phyloP scores from a whole-genome alignment of 495 filamentous ascomycete species.

The Tetracladium marchalianum region DNA sequence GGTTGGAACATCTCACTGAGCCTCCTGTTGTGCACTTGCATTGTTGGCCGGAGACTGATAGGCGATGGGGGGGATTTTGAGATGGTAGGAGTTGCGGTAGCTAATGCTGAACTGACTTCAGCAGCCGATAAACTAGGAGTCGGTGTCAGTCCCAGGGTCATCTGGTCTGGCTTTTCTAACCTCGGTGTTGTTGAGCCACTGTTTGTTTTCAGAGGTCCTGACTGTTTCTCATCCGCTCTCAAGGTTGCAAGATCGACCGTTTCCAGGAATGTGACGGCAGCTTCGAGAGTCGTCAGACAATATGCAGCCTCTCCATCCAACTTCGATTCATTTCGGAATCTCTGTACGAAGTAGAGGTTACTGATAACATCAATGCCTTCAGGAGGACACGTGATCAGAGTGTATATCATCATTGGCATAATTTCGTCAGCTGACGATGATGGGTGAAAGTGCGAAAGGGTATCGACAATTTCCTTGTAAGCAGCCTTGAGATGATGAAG shows the following conservation, averaged over 20 bases:
- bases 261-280: slow-evolving; percentile 90
- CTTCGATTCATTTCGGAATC: slow-evolving; percentile 79
- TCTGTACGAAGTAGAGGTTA: slow-evolving; percentile 86
- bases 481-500: slow-evolving; percentile 78
- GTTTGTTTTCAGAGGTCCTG: slow-evolving; percentile 48
- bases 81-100: slow-evolving; percentile 13
- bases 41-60: slow-evolving; percentile 26
- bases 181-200: slow-evolving; percentile 42
- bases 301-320: slow-evolving; percentile 92
- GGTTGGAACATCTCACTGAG: slow-evolving; percentile 79
- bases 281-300: slow-evolving; percentile 92
- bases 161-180: slow-evolving; percentile 19
- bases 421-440: slow-evolving; percentile 96
- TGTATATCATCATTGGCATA: slow-evolving; percentile 91
- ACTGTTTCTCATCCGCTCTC: slow-evolving; percentile 64
- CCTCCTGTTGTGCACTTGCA: slow-evolving; percentile 44
- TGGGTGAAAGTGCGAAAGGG: slow-evolving; percentile 63
- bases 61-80: slow-evolving; percentile 31
- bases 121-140: slow-evolving; percentile 15
- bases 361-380: slow-evolving; percentile 84
- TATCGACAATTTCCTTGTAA: slow-evolving; percentile 92
- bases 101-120: slow-evolving; percentile 6
- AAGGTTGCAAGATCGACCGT: slow-evolving; percentile 92
- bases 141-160: slow-evolving; percentile 25
- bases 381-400: slow-evolving; percentile 80